Percentiles rank a stretch among this genome's conserved stretches.
Conservation (phyloP, 2,329 filamentous ascomycete genomes). For the Fusarium oligoseptatum region DNA sequence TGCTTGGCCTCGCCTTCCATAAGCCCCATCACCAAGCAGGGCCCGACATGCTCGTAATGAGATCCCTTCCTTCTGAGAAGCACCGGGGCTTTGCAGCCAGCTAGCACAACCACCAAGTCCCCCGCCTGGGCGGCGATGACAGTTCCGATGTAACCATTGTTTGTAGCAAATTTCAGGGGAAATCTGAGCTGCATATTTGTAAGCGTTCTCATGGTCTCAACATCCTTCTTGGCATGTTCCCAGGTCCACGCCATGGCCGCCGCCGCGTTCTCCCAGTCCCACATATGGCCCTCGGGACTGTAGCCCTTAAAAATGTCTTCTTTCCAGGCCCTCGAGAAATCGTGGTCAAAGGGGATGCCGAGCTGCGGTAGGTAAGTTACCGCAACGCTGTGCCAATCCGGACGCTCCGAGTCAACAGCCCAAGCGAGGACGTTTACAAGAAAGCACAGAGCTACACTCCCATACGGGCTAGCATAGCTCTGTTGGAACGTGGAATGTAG, state of each 20-base stretch:
- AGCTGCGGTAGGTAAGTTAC: background rate
- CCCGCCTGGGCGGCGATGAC: background rate
- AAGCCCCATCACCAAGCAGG: background rate
- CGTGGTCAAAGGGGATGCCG: background rate
- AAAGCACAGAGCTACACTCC: background rate
- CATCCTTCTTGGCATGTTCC: background rate
- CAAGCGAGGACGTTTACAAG: background rate
- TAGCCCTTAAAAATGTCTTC: background rate
- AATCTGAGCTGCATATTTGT: background rate
- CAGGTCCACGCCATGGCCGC: background rate
- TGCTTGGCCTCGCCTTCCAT: background rate
- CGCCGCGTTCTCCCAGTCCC: background rate
- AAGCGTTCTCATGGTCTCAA: background rate
- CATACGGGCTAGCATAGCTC: accelerated
- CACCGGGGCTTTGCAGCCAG: background rate
- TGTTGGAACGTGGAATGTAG: accelerated
- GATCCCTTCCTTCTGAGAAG: background rate
- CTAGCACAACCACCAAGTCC: background rate
- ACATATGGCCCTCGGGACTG: too few relatives aligned
- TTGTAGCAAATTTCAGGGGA: background rate
- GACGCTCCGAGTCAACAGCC: background rate
- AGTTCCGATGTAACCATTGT: background rate
- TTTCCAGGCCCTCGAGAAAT: background rate
- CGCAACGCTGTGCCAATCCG: background rate
- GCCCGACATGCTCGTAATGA: background rate